Percentiles rank a stretch among this genome's conserved stretches.
phyloP scores from a whole-genome alignment of 2,329 filamentous ascomycete genomes.

The Pseudogymnoascus sp. region DNA sequence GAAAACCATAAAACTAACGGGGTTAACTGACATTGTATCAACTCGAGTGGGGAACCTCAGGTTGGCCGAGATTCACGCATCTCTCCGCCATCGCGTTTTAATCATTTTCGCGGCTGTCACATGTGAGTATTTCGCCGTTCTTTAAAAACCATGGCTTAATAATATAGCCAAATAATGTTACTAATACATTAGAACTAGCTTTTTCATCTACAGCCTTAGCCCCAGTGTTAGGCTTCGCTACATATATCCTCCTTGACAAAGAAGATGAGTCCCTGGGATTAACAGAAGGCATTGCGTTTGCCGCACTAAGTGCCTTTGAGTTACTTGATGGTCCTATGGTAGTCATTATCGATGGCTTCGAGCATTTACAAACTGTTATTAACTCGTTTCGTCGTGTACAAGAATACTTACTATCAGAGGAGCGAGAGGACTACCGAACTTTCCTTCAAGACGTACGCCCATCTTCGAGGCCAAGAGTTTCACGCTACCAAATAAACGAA shows the following conservation, averaged over 20 bases:
- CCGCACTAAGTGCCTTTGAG: neutral
- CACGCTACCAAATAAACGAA: neutral
- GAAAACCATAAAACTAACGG: constrained; percentile 11
- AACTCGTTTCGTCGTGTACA: neutral
- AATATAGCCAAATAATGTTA: neutral
- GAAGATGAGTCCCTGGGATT: neutral
- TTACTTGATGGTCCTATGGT: neutral
- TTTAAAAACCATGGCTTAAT: neutral
- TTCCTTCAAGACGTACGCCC: neutral
- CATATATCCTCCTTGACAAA: neutral
- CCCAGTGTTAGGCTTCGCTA: neutral
- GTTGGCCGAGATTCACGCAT: neutral
- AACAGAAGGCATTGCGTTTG: neutral
- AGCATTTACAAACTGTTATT: neutral
- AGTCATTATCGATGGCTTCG: neutral
- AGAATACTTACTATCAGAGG: neutral
- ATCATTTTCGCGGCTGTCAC: neutral
- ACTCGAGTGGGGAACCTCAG: neutral
- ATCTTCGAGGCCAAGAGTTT: neutral
- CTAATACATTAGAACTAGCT: neutral
- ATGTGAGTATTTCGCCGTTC: neutral
- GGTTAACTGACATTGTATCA: constrained; percentile 8
- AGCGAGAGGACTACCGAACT: neutral
- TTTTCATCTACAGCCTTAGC: neutral
- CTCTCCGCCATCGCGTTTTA: neutral